Evolutionary conservation across 352 stramenopile genomes (phyloP), one percentile per base, ranked within the genome.

Genomic region (Globisporangium nagaii): DNA sequence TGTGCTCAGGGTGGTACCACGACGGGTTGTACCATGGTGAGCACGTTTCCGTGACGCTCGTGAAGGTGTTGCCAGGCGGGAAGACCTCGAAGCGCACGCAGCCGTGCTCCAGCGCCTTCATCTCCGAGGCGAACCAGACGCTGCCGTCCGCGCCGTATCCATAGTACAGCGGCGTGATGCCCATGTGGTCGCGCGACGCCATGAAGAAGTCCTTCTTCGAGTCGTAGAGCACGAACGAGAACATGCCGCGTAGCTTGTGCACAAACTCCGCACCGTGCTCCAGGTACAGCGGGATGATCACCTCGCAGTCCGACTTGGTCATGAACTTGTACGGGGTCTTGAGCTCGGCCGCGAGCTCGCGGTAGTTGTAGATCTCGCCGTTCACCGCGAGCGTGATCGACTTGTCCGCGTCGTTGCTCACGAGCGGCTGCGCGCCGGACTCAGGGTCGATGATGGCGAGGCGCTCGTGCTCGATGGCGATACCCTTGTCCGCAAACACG

Each of bases 281-380:
- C 20, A 88, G 65, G 79, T 98, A 99, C 10, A 98, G 70, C 41
- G 96, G 96, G 61, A 99, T 94, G 74, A 99, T 98, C 10, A 98
- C 80, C 65, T 99, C 96, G 68, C 96, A 99, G 75, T 99, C 97
- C 42, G 87, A 98, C 61, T 98, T 97, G 55, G 96, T 99, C 40
- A 90, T 60, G 56, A 98, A 97, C 27, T 70, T 68, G 71, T 98
- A 98, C n/a, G 93, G 81, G 35, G 81, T 84, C 32, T 67, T 56
- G 9, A 98, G 69, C n/a, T 66, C 39, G 5, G 71, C 60, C 36
- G 96, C 97, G 9, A 99, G 70, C 66, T 99, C 86, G 68, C 96
- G 95, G 84, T 99, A 98, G 79, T 99, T 99, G 90, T 99, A 99
- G 58, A 99, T 98, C 78, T 99, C 97, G 44, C 97, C 96, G 73